Evolutionary conservation across 2,329 filamentous ascomycete genomes (phyloP).

Genomic region (Rugonectria rugulosa): DNA sequence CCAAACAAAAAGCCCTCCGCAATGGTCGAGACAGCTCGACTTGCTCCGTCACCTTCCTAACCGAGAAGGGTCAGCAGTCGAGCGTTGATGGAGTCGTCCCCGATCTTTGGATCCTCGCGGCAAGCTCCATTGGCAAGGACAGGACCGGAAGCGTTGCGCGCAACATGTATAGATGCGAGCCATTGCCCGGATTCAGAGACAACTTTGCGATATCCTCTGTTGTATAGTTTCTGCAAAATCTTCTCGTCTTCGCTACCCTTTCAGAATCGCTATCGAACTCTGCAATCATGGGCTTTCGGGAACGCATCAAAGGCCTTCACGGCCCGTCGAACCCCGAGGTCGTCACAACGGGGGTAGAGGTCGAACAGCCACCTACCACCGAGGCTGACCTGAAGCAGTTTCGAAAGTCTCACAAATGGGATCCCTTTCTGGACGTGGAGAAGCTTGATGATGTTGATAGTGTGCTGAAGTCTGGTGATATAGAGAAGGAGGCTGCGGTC

Average conservation of each 20-base stretch:
- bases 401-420: constrained; percentile 67
- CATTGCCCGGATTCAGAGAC: too few relatives aligned
- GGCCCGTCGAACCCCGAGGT: constrained; percentile 50
- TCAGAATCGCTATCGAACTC: neutral
- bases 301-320: constrained; percentile 52
- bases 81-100: neutral
- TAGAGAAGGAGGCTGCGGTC: constrained; percentile 63
- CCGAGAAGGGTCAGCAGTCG: neutral
- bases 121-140: neutral
- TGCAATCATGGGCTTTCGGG: constrained; percentile 6
- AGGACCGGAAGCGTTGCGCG: neutral
- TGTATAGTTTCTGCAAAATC: too few relatives aligned
- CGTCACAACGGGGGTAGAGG: constrained; percentile 49
- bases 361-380: constrained; percentile 37
- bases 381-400: constrained; percentile 59
- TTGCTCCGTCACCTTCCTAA: constrained; percentile 6
- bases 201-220: too few relatives aligned
- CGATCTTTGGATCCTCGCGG: too few relatives aligned
- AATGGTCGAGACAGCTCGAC: neutral
- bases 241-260: neutral
- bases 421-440: constrained; percentile 69
- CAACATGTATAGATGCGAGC: neutral
- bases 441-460: constrained; percentile 67
- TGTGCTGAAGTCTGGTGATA: constrained; percentile 60
- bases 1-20: neutral